Evolutionary conservation across 495 filamentous ascomycete genomes (phyloP).

Genomic region (Penicillium alfredii): DNA sequence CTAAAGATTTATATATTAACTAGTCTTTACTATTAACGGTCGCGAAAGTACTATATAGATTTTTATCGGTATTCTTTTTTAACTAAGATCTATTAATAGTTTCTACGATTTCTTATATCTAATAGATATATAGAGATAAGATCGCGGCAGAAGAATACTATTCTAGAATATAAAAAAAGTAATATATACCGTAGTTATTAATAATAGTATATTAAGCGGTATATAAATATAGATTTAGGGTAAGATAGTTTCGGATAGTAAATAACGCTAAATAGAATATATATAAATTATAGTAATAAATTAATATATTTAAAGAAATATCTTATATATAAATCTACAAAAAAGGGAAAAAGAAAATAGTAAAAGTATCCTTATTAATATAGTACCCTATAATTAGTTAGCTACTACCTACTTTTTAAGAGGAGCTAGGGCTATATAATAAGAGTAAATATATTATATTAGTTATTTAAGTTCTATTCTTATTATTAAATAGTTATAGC

Average conservation of each 20-base stretch:
- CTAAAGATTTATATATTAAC: constrained; percentile 24
- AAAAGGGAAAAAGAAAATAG: too few relatives aligned
- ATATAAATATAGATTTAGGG: constrained; percentile 7
- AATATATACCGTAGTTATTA: not conserved
- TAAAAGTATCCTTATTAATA: constrained; percentile 9
- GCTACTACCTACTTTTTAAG: constrained; percentile 1
- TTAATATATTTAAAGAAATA: constrained; percentile 22
- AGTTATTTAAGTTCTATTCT: constrained; percentile 2
- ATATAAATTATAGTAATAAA: constrained; percentile 11
- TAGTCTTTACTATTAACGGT: constrained; percentile 14
- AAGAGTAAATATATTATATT: constrained; percentile 3
- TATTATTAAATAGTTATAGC: not conserved
- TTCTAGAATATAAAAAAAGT: constrained; percentile 6
- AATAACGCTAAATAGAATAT: constrained; percentile 20
- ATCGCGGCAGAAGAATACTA: constrained; percentile 1
- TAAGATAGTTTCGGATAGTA: constrained; percentile 7
- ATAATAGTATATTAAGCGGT: not conserved
- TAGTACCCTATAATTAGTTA: constrained; percentile 11
- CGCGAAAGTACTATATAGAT: constrained; percentile 4
- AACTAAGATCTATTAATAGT: not conserved
- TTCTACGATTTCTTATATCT: constrained; percentile 2
- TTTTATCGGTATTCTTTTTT: constrained; percentile 3
- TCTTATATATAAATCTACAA: constrained; percentile 14
- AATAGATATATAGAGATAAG: constrained; percentile 6
- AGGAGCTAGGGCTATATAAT: constrained; percentile 4